Conservation (phyloP, 441 rosid genomes). For the Populus tomentosa region DNA sequence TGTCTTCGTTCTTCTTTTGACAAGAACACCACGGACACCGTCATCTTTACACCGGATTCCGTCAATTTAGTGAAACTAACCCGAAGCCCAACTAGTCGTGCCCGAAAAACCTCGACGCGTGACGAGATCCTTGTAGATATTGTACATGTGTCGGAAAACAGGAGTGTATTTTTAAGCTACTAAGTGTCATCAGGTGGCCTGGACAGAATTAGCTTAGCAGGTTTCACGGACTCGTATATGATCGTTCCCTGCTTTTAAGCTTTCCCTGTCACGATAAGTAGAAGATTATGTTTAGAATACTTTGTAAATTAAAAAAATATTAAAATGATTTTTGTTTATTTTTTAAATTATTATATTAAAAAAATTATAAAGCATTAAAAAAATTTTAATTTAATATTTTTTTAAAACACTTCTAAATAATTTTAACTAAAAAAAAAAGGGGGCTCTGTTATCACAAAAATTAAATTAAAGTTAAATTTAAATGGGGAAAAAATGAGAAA, state of each 20-base stretch:
- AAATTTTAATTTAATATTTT: too few species aligned
- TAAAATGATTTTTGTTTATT: too few species aligned
- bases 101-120: constrained; percentile 38
- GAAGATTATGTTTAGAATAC: background rate
- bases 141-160: constrained; percentile 43
- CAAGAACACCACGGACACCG: background rate
- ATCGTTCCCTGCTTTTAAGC: constrained; percentile 7
- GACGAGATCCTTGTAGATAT: constrained; percentile 8
- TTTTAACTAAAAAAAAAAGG: too few species aligned
- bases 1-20: background rate
- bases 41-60: background rate
- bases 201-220: constrained; percentile 25
- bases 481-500: background rate
- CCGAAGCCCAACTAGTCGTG: constrained; percentile 24
- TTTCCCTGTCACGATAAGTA: background rate
- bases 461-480: too few species aligned
- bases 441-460: background rate
- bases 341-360: too few species aligned
- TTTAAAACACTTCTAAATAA: too few species aligned
- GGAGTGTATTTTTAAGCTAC: constrained; percentile 21
- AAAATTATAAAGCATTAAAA: too few species aligned
- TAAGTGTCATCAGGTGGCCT: constrained; percentile 29
- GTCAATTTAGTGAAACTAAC: constrained; percentile 11
- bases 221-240: constrained; percentile 24
- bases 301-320: too few species aligned